A percentile compares a stretch with the other conserved stretches of the same genome.
These are phyloP conservation scores for Ogataea nonfermentans DNA, from an alignment of 805 yeast genomes.

Conservation along the genomic window DNA sequence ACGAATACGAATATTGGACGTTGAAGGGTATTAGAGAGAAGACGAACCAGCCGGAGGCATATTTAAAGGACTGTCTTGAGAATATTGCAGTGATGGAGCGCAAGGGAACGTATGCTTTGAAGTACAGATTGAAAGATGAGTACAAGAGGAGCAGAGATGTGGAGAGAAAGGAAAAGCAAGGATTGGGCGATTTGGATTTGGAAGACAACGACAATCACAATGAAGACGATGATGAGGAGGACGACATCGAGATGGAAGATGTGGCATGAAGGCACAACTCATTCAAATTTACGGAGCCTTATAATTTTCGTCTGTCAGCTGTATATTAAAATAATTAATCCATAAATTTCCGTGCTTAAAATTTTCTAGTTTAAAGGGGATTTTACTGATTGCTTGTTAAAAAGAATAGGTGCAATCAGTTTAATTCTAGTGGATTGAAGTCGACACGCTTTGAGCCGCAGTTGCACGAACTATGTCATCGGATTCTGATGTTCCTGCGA, in stretches of 20 bases:
- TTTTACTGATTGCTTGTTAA: constrained; percentile 2
- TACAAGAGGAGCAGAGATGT: constrained; percentile 77
- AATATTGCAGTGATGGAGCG: constrained; percentile 85
- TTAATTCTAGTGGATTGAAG: not conserved
- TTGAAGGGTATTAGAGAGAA: constrained; percentile 91
- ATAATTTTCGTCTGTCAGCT: not conserved
- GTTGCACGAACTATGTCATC: constrained; percentile 3
- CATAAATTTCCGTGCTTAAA: not conserved
- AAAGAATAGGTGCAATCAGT: not conserved
- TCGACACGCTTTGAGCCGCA: not conserved
- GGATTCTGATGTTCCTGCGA: not conserved
- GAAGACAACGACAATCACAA: constrained; percentile 34
- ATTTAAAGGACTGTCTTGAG: constrained; percentile 86
- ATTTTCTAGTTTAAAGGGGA: constrained; percentile 2
- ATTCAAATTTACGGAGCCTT: not conserved
- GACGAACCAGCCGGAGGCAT: constrained; percentile 93
- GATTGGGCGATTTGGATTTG: constrained; percentile 47
- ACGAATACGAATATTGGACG: constrained; percentile 95
- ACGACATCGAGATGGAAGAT: constrained; percentile 76
- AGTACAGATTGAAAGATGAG: constrained; percentile 87
- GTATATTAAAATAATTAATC: constrained; percentile 3
- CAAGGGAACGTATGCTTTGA: constrained; percentile 94
- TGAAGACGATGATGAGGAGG: constrained; percentile 41
- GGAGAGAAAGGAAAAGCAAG: constrained; percentile 60
- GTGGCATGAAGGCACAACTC: constrained; percentile 37